phyloP scores from a whole-genome alignment of 2,329 filamentous ascomycete species.

The Talaromyces rugulosus region DNA sequence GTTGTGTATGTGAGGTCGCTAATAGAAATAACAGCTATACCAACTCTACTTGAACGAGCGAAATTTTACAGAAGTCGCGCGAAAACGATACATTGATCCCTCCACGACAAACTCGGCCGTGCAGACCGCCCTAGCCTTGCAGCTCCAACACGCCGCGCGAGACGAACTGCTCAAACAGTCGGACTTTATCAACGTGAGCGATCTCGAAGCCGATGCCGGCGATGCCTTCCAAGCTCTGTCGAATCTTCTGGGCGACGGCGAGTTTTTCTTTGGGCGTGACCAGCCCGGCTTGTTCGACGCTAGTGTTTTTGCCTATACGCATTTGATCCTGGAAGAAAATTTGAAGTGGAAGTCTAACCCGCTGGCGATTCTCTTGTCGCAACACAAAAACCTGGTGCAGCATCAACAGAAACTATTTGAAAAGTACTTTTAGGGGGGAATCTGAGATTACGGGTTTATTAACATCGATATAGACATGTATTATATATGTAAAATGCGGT shows the following conservation, averaged over 20 bases:
- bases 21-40: slow-evolving; percentile 56
- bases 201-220: slow-evolving; percentile 57
- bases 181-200: slow-evolving; percentile 50
- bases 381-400: slow-evolving; percentile 59
- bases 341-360: slow-evolving; percentile 62
- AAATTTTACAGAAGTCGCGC: slow-evolving; percentile 64
- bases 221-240: slow-evolving; percentile 62
- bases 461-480: slow-evolving; percentile 9
- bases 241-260: slow-evolving; percentile 52
- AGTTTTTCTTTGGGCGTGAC: slow-evolving; percentile 58
- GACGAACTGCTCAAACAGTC: slow-evolving; percentile 66
- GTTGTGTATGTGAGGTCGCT: neutral
- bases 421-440: slow-evolving; percentile 42
- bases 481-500: slow-evolving; percentile 12
- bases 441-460: neutral
- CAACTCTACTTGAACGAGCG: slow-evolving; percentile 69
- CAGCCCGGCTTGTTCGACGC: slow-evolving; percentile 78
- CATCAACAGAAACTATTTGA: slow-evolving; percentile 59
- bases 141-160: slow-evolving; percentile 69
- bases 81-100: slow-evolving; percentile 64
- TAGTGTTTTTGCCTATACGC: slow-evolving; percentile 82
- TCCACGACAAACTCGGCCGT: slow-evolving; percentile 61
- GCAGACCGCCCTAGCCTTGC: slow-evolving; percentile 56
- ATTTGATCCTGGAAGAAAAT: slow-evolving; percentile 65
- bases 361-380: slow-evolving; percentile 54